phyloP scores from a whole-genome alignment of 2,329 filamentous ascomycete genomes.

The Colletotrichum liriopes region DNA sequence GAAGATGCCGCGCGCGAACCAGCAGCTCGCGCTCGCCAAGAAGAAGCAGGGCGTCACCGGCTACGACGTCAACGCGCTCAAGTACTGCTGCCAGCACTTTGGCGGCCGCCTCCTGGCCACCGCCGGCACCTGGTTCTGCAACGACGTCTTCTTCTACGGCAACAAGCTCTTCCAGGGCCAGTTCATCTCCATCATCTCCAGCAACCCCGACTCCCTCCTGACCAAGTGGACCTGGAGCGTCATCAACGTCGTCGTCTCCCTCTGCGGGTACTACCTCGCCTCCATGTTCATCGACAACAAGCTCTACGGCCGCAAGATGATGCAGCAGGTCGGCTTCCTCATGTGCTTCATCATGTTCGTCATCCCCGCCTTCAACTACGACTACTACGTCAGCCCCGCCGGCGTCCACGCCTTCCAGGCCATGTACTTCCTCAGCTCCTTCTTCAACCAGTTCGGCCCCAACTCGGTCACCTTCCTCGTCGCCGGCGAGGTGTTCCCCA shows the following conservation, averaged over 20 bases:
- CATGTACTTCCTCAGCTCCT: constrained; percentile 98
- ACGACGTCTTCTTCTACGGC: constrained; percentile 99
- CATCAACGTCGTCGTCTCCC: constrained; percentile 88
- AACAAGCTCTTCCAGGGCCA: constrained; percentile 97
- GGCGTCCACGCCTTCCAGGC: constrained; percentile 93
- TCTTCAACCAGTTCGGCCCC: constrained; percentile 99
- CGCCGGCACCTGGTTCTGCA: constrained; percentile 92
- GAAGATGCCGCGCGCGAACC: constrained; percentile 92
- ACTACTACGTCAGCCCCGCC: constrained; percentile 81
- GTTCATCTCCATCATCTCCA: constrained; percentile 88
- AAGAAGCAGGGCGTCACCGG: constrained; percentile 85
- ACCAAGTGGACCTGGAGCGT: constrained; percentile 93
- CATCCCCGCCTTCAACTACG: constrained; percentile 89
- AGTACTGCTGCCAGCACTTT: constrained; percentile 85
- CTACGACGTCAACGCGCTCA: constrained; percentile 89
- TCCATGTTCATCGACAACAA: constrained; percentile 95
- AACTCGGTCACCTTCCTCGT: constrained; percentile 98
- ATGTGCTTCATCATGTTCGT: constrained; percentile 96
- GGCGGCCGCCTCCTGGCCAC: constrained; percentile 90
- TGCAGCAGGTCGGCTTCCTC: constrained; percentile 95
- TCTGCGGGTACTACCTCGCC: constrained; percentile 91
- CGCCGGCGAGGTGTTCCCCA: constrained; percentile 96
- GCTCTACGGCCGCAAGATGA: constrained; percentile 94
- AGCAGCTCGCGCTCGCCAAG: constrained; percentile 87
- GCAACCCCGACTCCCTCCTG: constrained; percentile 80